Evolutionary conservation across 768 basidiomycete species (phyloP).

Genomic region (Dentipellis sp.): DNA sequence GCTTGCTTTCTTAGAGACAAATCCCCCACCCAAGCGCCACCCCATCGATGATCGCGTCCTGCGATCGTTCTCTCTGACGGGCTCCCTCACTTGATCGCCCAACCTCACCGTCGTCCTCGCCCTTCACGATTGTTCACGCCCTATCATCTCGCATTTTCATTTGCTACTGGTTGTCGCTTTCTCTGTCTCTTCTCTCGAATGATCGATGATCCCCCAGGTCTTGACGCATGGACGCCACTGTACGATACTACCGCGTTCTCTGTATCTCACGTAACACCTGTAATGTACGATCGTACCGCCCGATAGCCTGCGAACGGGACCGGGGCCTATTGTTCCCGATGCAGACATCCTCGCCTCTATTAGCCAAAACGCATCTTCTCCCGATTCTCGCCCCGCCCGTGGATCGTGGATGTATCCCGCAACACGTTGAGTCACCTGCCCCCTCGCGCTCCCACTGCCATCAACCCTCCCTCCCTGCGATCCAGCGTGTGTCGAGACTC

Average conservation of each 20-base stretch:
- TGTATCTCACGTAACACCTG: neutral
- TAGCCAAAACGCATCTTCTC: neutral
- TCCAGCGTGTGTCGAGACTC: too few species aligned
- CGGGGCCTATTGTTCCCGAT: neutral
- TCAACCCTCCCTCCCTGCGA: too few species aligned
- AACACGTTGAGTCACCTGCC: too few species aligned
- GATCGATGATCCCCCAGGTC: neutral
- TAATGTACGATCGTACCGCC: neutral
- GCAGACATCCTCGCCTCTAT: neutral
- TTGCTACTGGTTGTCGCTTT: neutral
- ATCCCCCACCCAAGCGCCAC: conserved; percentile 55
- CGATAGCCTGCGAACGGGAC: neutral
- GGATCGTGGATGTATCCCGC: too few species aligned
- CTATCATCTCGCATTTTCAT: neutral
- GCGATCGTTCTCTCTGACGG: conserved; percentile 36
- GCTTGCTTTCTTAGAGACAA: conserved; percentile 50
- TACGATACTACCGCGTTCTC: neutral
- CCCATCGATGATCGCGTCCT: conserved; percentile 64
- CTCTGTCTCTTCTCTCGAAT: neutral
- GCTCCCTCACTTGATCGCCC: neutral
- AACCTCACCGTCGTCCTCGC: neutral
- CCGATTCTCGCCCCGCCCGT: too few species aligned
- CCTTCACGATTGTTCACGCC: neutral
- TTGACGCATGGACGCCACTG: neutral
- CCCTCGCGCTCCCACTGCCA: too few species aligned